phyloP scores from a whole-genome alignment of 768 basidiomycete genomes.

The Pleurotus ostreatus region DNA sequence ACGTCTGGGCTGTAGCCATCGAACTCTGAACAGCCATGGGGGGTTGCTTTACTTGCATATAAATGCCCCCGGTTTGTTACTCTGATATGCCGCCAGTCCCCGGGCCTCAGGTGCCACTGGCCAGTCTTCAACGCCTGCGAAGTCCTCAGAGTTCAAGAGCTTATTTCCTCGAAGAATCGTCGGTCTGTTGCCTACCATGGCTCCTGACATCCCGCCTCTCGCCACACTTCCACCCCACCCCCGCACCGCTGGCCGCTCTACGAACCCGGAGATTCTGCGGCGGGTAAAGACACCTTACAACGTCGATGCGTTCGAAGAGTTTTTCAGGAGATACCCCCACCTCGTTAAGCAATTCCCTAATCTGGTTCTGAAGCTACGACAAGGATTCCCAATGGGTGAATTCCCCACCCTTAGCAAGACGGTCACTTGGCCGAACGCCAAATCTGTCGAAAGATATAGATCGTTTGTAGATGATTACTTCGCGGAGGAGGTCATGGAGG shows the following conservation, averaged over 20 bases:
- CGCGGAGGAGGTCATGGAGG: constrained; percentile 4
- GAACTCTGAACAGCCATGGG: no score
- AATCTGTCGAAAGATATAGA: constrained; percentile 4
- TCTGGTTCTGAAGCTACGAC: not conserved
- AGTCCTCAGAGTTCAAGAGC: no score
- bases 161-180: no score
- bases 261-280: not conserved
- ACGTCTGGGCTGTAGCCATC: no score
- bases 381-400: not conserved
- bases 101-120: no score
- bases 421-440: constrained; percentile 18
- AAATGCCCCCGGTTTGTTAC: no score
- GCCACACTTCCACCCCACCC: not conserved
- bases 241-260: not conserved
- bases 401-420: not conserved
- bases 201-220: no score
- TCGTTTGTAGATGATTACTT: constrained; percentile 13
- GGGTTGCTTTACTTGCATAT: no score
- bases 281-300: not conserved
- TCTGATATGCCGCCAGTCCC: no score
- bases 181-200: no score
- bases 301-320: not conserved
- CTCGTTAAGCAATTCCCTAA: not conserved
- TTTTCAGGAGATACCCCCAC: not conserved
- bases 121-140: no score